Conservation (phyloP, 2,329 filamentous ascomycete species). For the Zymoseptoria ardabiliae region DNA sequence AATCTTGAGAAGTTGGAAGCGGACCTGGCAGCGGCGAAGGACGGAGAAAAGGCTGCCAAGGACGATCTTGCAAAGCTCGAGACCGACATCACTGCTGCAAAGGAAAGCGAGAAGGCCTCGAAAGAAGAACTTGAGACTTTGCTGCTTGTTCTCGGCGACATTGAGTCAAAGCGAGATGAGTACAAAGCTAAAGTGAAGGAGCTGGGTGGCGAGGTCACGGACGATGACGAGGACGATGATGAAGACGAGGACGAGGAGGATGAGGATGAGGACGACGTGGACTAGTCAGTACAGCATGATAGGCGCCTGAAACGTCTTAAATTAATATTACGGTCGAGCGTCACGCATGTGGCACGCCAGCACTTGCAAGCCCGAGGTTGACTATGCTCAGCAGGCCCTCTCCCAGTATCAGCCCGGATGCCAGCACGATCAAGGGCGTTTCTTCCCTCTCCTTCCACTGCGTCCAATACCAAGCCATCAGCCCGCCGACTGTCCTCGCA, state of each 20-base stretch:
- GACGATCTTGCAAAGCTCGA: constrained; percentile 9
- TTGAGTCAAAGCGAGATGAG: constrained; percentile 38
- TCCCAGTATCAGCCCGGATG: constrained; percentile 81
- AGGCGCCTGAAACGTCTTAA: neutral
- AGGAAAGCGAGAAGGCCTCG: constrained; percentile 9
- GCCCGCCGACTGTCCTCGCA: constrained; percentile 73
- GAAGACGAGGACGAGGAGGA: constrained; percentile 24
- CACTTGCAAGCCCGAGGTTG: constrained; percentile 74
- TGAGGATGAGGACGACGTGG: constrained; percentile 13
- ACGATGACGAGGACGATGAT: constrained; percentile 27
- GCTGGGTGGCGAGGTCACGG: constrained; percentile 26
- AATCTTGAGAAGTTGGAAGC: constrained; percentile 10
- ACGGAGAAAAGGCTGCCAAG: constrained; percentile 3
- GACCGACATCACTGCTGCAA: constrained; percentile 10
- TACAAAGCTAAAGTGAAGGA: constrained; percentile 24
- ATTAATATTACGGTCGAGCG: neutral
- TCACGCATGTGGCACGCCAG: constrained; percentile 62
- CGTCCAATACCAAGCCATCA: constrained; percentile 72
- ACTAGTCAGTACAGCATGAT: neutral
- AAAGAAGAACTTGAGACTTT: constrained; percentile 21
- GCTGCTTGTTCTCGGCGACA: constrained; percentile 41
- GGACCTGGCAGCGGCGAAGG: constrained; percentile 5
- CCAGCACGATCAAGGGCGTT: constrained; percentile 81
- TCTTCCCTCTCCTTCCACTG: constrained; percentile 47
- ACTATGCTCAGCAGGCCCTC: constrained; percentile 89